Percentiles rank a stretch among this genome's conserved stretches.
phyloP scores from a whole-genome alignment of 2,329 filamentous ascomycete genomes.

The Sporothrix pallida region DNA sequence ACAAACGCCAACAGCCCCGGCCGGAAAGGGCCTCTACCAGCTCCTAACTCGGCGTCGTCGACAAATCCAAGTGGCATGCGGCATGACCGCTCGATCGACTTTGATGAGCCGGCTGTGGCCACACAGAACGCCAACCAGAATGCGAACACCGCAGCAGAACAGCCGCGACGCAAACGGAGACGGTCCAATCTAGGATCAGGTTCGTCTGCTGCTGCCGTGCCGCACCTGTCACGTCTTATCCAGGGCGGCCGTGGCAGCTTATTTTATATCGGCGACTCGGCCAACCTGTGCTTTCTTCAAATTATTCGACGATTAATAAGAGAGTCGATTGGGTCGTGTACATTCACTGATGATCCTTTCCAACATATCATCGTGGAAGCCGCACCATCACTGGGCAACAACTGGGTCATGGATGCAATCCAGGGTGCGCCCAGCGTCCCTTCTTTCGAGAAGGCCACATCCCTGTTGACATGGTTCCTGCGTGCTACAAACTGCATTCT shows the following conservation, averaged over 20 bases:
- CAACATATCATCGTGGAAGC: conserved; percentile 46
- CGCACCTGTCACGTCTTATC: conserved; percentile 43
- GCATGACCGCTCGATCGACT: conserved; percentile 26
- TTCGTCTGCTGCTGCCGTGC: conserved; percentile 33
- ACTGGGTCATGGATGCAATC: conserved; percentile 40
- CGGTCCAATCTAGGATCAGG: conserved; percentile 23
- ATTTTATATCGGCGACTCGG: conserved; percentile 49
- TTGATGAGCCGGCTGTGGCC: conserved; percentile 15
- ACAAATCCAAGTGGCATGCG: not conserved
- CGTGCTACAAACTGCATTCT: conserved; percentile 42
- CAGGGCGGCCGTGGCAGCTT: conserved; percentile 45
- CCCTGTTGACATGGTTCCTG: conserved; percentile 45
- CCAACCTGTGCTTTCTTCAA: conserved; percentile 46
- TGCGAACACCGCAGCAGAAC: not conserved
- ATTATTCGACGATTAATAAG: conserved; percentile 45
- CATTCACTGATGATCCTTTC: conserved; percentile 46
- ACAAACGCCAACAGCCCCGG: conserved; percentile 21
- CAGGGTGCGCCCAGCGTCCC: conserved; percentile 38
- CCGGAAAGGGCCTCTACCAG: conserved; percentile 27
- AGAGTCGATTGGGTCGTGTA: conserved; percentile 43
- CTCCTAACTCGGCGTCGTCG: not conserved
- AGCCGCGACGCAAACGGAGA: conserved; percentile 29
- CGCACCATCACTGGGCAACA: conserved; percentile 42
- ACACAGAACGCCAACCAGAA: not conserved
- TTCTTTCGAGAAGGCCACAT: conserved; percentile 39